Percentiles rank a stretch among this genome's conserved stretches.
Conservation (phyloP, 2,329 filamentous ascomycete species). For the Calonectria henricotiae region DNA sequence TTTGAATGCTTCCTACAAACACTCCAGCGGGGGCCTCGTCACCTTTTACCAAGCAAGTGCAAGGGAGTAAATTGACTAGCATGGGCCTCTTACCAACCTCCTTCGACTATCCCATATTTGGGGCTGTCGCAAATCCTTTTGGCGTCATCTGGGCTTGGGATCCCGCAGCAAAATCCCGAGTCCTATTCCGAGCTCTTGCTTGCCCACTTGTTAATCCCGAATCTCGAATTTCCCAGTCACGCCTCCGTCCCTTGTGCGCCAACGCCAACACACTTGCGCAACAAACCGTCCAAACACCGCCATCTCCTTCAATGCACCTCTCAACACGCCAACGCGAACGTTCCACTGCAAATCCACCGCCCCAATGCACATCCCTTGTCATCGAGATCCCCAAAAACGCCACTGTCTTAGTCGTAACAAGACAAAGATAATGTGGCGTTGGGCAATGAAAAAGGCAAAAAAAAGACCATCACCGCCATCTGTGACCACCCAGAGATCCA, state of each 20-base stretch:
- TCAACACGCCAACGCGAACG: neutral
- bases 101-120: neutral
- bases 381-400: neutral
- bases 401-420: constrained; percentile 1
- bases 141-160: neutral
- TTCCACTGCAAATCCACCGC: neutral
- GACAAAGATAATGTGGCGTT: neutral
- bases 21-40: neutral
- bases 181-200: neutral
- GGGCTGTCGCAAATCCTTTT: neutral
- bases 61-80: neutral
- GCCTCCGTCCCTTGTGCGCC: neutral
- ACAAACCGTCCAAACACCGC: neutral
- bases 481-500: neutral
- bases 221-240: neutral
- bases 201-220: neutral
- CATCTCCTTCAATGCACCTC: neutral
- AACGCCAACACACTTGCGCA: neutral
- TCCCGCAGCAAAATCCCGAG: neutral
- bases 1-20: neutral
- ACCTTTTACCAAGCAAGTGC: neutral
- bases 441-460: neutral
- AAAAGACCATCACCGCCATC: neutral
- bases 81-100: neutral
- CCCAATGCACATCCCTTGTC: neutral